Base-by-base conservation (phyloP, 345 rosid species). In the Populus nigra region DNA sequence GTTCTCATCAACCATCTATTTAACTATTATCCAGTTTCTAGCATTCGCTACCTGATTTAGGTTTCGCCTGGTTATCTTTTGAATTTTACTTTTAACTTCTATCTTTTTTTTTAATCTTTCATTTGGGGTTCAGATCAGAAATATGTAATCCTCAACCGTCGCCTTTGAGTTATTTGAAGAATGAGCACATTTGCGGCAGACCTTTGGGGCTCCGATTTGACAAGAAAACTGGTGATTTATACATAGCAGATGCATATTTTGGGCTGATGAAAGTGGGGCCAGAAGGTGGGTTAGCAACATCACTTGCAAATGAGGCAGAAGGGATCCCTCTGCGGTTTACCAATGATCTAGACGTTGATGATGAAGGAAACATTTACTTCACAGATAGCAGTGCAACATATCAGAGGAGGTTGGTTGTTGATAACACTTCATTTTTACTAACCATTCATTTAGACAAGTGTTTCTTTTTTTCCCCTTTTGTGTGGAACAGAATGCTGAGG, bases 161-260 rank as follows among this genome's bases (percentile, higher is more conserved):
- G n/a, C 80, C 90, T 69, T 13, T 74, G 73, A 79, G 79, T 81
- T 92, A 95, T 85, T 71, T 91, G 87, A 86, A 84, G 85, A 86
- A 92, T 79, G 99, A 95, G 81, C 98, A 95, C 82, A 89, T 93
- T 57, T 95, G 99, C 73, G 99, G 99, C 50, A 89, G 98, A 82
- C 98, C 98, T 79, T 80, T 95, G 70, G 99, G 99, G 57, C 94
- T 95, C 27, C 92, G 94, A 9, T 95, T 95, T 71, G 84, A 92
- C 72, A 92, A 90, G 86, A 89, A 83, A 80, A 90, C 87, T 1
- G 97, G 98, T 4, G 97, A 92, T 80, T 87, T 95, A 61, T 95
- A 90, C 83, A 93, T 95, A 10, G 99, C 97, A 12, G 99, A 95
- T 76, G 98, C 98, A 2, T 95, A 93, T 81, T 84, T 93, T 73